These are phyloP conservation scores for Saccharomyces mikatae DNA, from an alignment of 805 yeast species.

Conservation along the genomic window DNA sequence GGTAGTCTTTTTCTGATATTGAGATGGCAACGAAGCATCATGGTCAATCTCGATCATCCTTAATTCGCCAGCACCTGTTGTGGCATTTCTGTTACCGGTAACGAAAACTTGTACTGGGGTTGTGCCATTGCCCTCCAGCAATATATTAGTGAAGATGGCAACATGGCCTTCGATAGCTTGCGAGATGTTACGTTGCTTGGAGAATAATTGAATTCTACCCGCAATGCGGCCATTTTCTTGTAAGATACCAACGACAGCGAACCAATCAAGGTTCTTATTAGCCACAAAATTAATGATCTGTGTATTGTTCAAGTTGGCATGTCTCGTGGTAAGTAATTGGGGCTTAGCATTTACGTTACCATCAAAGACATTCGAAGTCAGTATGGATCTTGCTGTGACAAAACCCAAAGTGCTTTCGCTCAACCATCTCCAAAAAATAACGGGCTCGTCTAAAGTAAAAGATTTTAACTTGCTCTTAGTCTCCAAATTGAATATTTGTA, in stretches of 20 bases:
- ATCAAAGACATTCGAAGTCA: slow-evolving; percentile 78
- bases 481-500: slow-evolving; percentile 86
- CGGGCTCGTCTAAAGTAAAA: slow-evolving; percentile 77
- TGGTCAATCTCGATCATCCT: slow-evolving; percentile 96
- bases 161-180: slow-evolving; percentile 98
- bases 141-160: slow-evolving; percentile 73
- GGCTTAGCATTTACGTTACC: slow-evolving; percentile 76
- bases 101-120: slow-evolving; percentile 77
- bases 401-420: slow-evolving; percentile 66
- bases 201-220: slow-evolving; percentile 90
- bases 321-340: slow-evolving; percentile 69
- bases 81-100: slow-evolving; percentile 81
- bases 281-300: slow-evolving; percentile 89
- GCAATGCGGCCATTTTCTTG: slow-evolving; percentile 91
- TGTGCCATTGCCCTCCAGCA: slow-evolving; percentile 61
- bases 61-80: slow-evolving; percentile 68
- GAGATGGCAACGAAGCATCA: slow-evolving; percentile 66
- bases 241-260: slow-evolving; percentile 89
- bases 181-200: slow-evolving; percentile 81
- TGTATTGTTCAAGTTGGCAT: slow-evolving; percentile 63
- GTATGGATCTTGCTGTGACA: slow-evolving; percentile 69
- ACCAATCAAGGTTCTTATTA: slow-evolving; percentile 79
- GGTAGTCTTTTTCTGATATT: slow-evolving; percentile 76
- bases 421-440: slow-evolving; percentile 94
- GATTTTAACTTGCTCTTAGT: slow-evolving; percentile 85